Evolutionary conservation across 352 stramenopile species (phyloP).

Genomic region (Phytophthora megakarya): DNA sequence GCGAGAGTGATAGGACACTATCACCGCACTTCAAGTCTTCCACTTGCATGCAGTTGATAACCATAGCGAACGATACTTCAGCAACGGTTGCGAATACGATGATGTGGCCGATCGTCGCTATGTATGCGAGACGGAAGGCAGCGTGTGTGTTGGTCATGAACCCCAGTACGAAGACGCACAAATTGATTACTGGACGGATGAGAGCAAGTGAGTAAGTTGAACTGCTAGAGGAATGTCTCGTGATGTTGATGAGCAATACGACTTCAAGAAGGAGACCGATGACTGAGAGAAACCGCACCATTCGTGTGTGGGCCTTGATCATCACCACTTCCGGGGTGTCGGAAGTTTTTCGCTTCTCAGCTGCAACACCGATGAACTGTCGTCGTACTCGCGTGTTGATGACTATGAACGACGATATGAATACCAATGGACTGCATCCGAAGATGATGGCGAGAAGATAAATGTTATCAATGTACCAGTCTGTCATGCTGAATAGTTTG

Average conservation of each 20-base stretch:
- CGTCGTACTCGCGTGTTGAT: conserved; percentile 38
- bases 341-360: conserved; percentile 21
- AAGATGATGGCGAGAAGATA: conserved; percentile 45
- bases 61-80: conserved; percentile 62
- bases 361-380: conserved; percentile 16
- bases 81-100: conserved; percentile 53
- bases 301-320: conserved; percentile 62
- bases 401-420: conserved; percentile 41
- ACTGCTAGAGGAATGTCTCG: conserved; percentile 21
- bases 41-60: conserved; percentile 49
- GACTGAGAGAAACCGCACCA: conserved; percentile 51
- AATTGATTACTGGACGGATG: conserved; percentile 47
- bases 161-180: conserved; percentile 54
- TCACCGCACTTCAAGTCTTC: conserved; percentile 56
- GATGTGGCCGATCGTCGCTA: conserved; percentile 45
- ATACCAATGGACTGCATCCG: conserved; percentile 40
- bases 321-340: conserved; percentile 62
- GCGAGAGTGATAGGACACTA: conserved; percentile 25
- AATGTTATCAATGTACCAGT: conserved; percentile 61
- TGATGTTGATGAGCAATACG: conserved; percentile 33
- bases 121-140: conserved; percentile 51
- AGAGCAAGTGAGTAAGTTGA: conserved; percentile 54
- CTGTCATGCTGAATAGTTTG: conserved; percentile 31
- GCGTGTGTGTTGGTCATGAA: conserved; percentile 79
- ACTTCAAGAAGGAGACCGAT: conserved; percentile 48